Conservation (phyloP, 352 stramenopile species). For the Pythium guiyangense region DNA sequence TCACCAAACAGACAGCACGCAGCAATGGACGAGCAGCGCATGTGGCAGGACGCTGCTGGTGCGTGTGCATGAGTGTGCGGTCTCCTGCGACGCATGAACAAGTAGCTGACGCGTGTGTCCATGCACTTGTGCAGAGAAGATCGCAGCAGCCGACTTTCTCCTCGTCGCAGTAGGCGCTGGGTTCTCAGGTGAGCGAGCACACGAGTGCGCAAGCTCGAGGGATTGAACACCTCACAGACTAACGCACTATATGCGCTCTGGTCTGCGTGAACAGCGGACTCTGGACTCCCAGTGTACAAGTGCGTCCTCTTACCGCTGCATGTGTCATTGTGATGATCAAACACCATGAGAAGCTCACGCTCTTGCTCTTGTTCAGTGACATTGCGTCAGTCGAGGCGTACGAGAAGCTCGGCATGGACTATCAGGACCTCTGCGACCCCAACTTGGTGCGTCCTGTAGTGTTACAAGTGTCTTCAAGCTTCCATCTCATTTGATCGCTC, state of each 20-base stretch:
- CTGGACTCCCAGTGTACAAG: conserved; percentile 86
- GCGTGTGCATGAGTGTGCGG: neutral
- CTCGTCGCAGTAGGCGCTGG: conserved; percentile 85
- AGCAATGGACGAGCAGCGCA: conserved; percentile 1
- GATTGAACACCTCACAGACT: neutral
- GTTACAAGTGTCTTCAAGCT: neutral
- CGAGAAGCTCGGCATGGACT: conserved; percentile 70
- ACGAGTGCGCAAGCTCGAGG: neutral
- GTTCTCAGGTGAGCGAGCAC: conserved; percentile 63
- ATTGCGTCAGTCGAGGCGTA: conserved; percentile 85
- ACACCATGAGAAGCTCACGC: neutral
- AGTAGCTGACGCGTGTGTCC: neutral
- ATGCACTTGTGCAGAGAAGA: conserved; percentile 38
- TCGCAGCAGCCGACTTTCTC: conserved; percentile 78
- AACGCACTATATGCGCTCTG: neutral
- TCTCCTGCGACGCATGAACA: neutral
- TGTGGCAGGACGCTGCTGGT: conserved; percentile 33
- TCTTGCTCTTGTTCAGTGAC: conserved; percentile 35
- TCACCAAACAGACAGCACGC: neutral
- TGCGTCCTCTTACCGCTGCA: conserved; percentile 14
- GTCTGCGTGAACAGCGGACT: conserved; percentile 49
- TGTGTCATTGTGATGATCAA: neutral
- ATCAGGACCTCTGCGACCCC: conserved; percentile 88
- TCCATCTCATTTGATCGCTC: neutral
- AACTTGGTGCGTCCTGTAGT: conserved; percentile 40